Percentiles rank a stretch among this genome's conserved stretches.
Conservation (phyloP, 2,329 filamentous ascomycete species). For the Leptographium flavum region DNA sequence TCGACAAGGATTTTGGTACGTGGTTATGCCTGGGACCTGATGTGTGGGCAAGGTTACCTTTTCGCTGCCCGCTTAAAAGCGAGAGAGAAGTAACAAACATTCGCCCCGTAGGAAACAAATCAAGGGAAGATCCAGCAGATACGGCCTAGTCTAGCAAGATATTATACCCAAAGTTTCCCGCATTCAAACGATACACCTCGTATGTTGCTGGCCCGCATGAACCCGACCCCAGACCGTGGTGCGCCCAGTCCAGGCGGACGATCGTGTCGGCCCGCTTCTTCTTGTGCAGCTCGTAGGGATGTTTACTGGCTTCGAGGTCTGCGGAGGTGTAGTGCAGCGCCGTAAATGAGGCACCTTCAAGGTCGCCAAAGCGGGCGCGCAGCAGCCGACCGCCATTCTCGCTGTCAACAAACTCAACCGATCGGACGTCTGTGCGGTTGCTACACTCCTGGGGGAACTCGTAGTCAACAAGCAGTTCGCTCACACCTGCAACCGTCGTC, state of each 20-base stretch:
- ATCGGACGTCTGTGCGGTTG: slow-evolving; percentile 49
- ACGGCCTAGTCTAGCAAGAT: no score
- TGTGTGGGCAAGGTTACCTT: no score
- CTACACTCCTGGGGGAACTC: slow-evolving; percentile 56
- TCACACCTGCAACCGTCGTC: slow-evolving; percentile 26
- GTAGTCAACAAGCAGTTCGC: slow-evolving; percentile 43
- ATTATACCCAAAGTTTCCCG: no score
- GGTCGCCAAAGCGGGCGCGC: slow-evolving; percentile 28
- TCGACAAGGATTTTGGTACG: no score
- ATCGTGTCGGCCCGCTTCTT: slow-evolving; percentile 30
- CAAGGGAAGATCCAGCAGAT: no score
- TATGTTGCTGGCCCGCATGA: no score
- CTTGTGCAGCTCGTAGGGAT: slow-evolving; percentile 46
- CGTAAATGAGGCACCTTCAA: slow-evolving; percentile 30
- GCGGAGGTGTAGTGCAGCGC: slow-evolving; percentile 38
- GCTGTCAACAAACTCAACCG: slow-evolving; percentile 32
- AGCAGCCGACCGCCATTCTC: slow-evolving; percentile 17
- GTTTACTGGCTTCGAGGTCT: slow-evolving; percentile 39
- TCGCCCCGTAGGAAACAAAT: no score
- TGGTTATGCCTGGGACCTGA: no score
- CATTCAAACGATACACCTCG: no score
- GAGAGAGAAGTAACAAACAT: no score
- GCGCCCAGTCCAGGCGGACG: slow-evolving; percentile 39
- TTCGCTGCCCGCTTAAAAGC: no score
- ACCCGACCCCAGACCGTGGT: no score